phyloP scores from a whole-genome alignment of 2,329 filamentous ascomycete genomes.

The Neocatenulostroma microsporum region DNA sequence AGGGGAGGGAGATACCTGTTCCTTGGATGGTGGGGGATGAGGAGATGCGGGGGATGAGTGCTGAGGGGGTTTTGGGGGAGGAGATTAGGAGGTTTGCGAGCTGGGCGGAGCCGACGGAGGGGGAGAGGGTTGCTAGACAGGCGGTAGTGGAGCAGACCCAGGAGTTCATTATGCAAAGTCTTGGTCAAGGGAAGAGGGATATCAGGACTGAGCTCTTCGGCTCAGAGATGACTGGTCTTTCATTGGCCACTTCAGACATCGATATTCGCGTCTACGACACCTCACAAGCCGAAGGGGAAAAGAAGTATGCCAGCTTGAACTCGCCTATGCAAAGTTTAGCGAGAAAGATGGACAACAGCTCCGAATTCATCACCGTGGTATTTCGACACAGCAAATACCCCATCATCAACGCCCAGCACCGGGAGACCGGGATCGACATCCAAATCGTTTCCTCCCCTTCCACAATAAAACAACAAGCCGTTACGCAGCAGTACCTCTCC shows the following conservation, averaged over 20 bases:
- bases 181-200: slow-evolving; percentile 16
- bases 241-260: slow-evolving; percentile 47
- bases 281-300: background rate
- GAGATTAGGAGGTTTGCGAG: slow-evolving; percentile 42
- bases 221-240: slow-evolving; percentile 47
- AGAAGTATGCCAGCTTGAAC: background rate
- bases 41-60: background rate
- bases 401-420: slow-evolving; percentile 39
- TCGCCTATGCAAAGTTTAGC: background rate
- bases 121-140: slow-evolving; percentile 35
- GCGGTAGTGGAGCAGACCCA: slow-evolving; percentile 28
- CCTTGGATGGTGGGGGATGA: slow-evolving; percentile 2
- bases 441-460: slow-evolving; percentile 45
- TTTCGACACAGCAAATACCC: slow-evolving; percentile 30
- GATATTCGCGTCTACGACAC: slow-evolving; percentile 37
- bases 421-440: slow-evolving; percentile 42
- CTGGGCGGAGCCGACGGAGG: slow-evolving; percentile 37
- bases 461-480: slow-evolving; percentile 33
- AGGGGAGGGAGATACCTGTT: background rate
- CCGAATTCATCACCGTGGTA: slow-evolving; percentile 11
- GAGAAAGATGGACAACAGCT: slow-evolving; percentile 5
- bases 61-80: slow-evolving; percentile 28
- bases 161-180: slow-evolving; percentile 18
- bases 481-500: slow-evolving; percentile 40
- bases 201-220: slow-evolving; percentile 41